phyloP scores from a whole-genome alignment of 2,329 filamentous ascomycete genomes.

The Calonectria hongkongensis region DNA sequence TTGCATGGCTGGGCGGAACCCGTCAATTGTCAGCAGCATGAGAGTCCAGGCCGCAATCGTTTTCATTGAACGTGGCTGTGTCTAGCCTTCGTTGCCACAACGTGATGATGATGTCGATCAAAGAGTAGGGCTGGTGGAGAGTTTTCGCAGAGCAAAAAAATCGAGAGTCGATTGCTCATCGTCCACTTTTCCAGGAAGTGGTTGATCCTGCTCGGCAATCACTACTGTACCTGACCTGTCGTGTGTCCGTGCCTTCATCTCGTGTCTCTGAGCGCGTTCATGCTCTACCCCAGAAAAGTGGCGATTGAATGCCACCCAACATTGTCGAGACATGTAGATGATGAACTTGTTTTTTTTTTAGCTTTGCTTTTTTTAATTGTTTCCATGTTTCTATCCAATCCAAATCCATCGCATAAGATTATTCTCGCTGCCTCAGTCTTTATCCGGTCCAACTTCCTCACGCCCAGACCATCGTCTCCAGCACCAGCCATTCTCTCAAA shows the following conservation, averaged over 20 bases:
- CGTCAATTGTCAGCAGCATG: neutral
- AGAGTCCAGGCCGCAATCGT: neutral
- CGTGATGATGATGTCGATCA: neutral
- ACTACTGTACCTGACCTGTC: slow-evolving; percentile 10
- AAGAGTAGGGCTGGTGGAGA: neutral
- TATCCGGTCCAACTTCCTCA: neutral
- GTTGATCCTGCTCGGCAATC: slow-evolving; percentile 26
- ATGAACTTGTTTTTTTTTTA: neutral
- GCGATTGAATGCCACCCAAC: neutral
- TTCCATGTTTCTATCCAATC: neutral
- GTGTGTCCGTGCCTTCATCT: slow-evolving; percentile 36
- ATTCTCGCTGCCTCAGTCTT: neutral
- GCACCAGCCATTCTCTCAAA: slow-evolving; percentile 25
- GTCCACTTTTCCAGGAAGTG: slow-evolving; percentile 16
- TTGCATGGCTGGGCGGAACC: slow-evolving; percentile 17
- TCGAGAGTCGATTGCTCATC: neutral
- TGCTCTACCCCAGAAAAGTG: slow-evolving; percentile 24
- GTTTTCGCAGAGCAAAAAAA: neutral
- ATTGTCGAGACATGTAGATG: slow-evolving; percentile 8
- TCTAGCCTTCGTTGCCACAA: neutral
- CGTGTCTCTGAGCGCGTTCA: slow-evolving; percentile 27
- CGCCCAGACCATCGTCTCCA: neutral
- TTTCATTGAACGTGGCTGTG: neutral
- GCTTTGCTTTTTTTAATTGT: neutral
- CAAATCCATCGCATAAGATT: neutral